Percentiles rank a stretch among this genome's conserved stretches.
Conservation (phyloP, 225 moss, liverwort and hornwort species). For the Antitrichia curtipendula region DNA sequence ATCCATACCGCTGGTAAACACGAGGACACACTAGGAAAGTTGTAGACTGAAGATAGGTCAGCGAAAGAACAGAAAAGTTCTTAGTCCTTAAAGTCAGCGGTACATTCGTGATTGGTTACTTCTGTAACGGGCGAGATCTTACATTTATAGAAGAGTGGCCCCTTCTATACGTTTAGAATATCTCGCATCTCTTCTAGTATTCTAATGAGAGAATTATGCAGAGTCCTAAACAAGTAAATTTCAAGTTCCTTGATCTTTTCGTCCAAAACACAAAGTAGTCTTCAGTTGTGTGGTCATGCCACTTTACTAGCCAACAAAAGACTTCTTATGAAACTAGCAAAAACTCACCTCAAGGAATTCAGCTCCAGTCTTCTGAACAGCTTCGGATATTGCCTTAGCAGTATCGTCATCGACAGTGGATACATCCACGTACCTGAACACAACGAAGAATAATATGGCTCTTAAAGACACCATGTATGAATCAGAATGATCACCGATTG, state of each 20-base stretch:
- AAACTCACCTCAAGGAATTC: slow-evolving; percentile 66
- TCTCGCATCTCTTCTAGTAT: neutral
- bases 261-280: neutral
- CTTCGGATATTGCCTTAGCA: slow-evolving; percentile 48
- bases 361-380: slow-evolving; percentile 60
- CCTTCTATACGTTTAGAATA: neutral
- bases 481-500: neutral
- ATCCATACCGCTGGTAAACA: neutral
- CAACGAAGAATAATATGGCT: neutral
- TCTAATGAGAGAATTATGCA: neutral
- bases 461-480: neutral
- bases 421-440: slow-evolving; percentile 67
- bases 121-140: neutral
- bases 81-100: neutral
- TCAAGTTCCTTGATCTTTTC: neutral
- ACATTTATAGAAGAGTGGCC: neutral
- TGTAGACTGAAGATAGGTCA: neutral
- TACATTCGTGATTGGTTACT: neutral
- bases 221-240: neutral
- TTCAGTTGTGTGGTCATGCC: neutral
- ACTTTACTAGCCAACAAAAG: neutral
- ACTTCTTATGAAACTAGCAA: neutral
- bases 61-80: neutral
- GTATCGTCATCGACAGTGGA: slow-evolving; percentile 82
- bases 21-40: neutral